A percentile compares a stretch with the other conserved stretches of the same genome.
Evolutionary conservation across 331 rosid genomes (phyloP).

Genomic region (Arachis monticola): DNA sequence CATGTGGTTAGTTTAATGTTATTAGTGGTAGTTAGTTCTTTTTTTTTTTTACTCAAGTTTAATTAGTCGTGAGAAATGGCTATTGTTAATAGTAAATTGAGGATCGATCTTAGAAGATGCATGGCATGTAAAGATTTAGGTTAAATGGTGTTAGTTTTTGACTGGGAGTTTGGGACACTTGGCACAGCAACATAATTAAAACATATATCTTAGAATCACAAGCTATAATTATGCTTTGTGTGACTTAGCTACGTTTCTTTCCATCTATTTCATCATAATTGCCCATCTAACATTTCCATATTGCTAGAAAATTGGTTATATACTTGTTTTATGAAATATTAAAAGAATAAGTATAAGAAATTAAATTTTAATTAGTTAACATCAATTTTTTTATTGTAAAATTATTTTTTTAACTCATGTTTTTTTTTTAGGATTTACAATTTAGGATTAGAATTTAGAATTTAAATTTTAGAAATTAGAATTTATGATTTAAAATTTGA

Average conservation of each 20-base stretch:
- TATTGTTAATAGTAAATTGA: slow-evolving; percentile 10
- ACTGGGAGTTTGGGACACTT: slow-evolving; percentile 17
- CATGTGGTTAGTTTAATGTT: background rate
- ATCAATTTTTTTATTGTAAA: too few species aligned
- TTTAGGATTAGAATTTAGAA: too few species aligned
- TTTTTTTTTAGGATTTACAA: too few species aligned
- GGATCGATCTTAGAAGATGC: slow-evolving; percentile 9
- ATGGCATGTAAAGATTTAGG: slow-evolving; percentile 34
- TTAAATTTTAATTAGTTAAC: too few species aligned
- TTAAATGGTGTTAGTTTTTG: slow-evolving; percentile 33
- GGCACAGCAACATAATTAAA: background rate
- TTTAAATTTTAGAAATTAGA: too few species aligned
- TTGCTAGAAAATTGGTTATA: too few species aligned
- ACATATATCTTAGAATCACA: background rate
- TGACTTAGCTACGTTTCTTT: background rate
- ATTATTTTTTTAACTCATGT: too few species aligned
- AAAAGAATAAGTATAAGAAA: too few species aligned
- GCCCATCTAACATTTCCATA: too few species aligned
- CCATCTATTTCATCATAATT: too few species aligned
- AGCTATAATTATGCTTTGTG: background rate
- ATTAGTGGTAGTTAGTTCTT: background rate
- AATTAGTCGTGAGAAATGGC: background rate
- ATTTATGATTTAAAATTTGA: too few species aligned
- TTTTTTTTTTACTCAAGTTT: background rate
- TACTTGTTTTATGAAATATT: too few species aligned